Evolutionary conservation across 345 rosid species (phyloP), one percentile per base, ranked within the genome.

Genomic region (Dovyalis caffra): DNA sequence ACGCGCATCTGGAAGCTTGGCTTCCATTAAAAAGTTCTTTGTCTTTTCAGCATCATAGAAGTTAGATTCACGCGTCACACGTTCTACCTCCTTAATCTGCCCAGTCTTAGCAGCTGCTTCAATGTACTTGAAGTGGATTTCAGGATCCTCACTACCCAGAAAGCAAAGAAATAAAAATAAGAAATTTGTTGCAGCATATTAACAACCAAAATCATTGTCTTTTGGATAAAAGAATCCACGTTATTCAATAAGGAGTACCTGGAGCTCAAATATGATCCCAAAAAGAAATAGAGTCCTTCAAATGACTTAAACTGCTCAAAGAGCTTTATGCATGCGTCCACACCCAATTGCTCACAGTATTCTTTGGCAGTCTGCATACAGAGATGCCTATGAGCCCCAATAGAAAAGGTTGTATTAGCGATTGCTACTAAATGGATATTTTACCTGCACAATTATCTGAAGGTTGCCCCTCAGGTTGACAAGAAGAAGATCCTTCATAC

Each of bases 1-100:
- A 58, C 98, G 87, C 11, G 97, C 98, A 92, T 94, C 98, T 40
- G 98, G 98, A 79, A 94, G 98, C 82, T 94, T 90, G 78, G 94
- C 95, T 87, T 94, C 97, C 98, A 94, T 94, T 78, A 94, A 79
- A 78, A 94, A 94, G 86, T 94, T 94, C 81, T 94, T 94, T 0
- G 98, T 87, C 89, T 94, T 94, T 83, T 94, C 98, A 76, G 98
- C 85, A 71, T 94, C 97, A 77, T 92, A 94, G 69, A 94, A 94
- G 72, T 90, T 94, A 16, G 98, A 94, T 79, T 94, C 98, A 78
- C 98, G 88, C 31, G 98, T 94, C 76, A 94, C 98, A 32, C 97
- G 97, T 86, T 94, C 98, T 68, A 94, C 98, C 88, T 94, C 98
- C 84, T 94, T 94, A 76, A 94, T 87, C 80, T 94, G 90, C 60